Conservation (phyloP, 1,284 basidiomycete species). For the Uromyces viciae-fabae region DNA sequence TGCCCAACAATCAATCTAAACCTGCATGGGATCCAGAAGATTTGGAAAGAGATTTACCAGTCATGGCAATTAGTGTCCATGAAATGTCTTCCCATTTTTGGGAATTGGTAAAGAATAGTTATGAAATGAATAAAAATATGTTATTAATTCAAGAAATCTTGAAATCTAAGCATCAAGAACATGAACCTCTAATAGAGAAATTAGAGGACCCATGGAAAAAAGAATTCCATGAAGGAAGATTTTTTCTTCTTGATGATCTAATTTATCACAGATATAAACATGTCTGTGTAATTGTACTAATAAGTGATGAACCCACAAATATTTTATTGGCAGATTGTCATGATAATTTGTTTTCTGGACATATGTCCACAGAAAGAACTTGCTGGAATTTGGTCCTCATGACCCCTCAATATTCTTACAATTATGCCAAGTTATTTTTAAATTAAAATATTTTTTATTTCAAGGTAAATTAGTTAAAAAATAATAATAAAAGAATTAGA, state of each 20-base stretch:
- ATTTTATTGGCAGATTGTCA: not conserved
- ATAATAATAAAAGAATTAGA: no score
- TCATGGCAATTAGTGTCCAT: not conserved
- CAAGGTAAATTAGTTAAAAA: no score
- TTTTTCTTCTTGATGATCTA: no score
- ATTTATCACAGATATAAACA: not conserved
- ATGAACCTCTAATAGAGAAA: not conserved
- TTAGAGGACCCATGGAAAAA: not conserved
- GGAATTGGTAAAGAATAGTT: not conserved
- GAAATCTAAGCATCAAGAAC: not conserved
- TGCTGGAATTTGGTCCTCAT: no score
- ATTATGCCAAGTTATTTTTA: no score
- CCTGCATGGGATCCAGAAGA: constrained; percentile 12
- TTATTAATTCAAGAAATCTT: not conserved
- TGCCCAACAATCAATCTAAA: not conserved
- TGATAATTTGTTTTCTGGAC: not conserved
- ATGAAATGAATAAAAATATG: not conserved
- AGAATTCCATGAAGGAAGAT: not conserved
- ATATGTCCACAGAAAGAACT: not conserved
- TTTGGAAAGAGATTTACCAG: not conserved
- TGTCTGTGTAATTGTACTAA: not conserved
- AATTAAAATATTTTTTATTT: no score
- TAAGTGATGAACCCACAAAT: not conserved
- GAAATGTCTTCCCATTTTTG: not conserved
- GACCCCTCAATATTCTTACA: no score